Conservation (phyloP, 495 filamentous ascomycete genomes). For the Aspergillus egyptiacus region DNA sequence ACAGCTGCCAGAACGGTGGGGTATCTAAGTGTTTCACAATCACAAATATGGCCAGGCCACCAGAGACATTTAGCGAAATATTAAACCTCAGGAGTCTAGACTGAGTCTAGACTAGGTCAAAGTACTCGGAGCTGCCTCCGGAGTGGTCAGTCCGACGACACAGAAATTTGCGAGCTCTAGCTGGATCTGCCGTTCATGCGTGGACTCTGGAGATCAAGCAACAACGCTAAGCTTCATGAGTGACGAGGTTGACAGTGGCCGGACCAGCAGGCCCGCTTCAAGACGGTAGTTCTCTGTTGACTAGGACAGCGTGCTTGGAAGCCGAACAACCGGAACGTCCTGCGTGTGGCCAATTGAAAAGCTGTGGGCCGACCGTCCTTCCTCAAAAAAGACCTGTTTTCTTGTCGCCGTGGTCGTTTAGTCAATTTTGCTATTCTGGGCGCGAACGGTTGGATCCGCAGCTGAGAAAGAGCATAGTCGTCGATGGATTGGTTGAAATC, state of each 20-base stretch:
- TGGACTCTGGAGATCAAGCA: not conserved
- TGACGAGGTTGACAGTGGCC: not conserved
- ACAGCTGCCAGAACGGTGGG: not conserved
- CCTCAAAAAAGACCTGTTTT: not conserved
- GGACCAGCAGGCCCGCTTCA: not conserved
- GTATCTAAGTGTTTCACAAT: not conserved
- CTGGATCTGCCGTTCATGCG: not conserved
- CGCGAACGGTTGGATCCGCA: not conserved
- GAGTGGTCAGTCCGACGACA: no score
- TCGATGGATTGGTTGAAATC: not conserved
- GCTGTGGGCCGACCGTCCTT: not conserved
- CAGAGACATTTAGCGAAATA: no score
- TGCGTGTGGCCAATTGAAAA: constrained; percentile 3
- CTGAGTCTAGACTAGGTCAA: no score
- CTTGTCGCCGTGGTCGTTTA: not conserved
- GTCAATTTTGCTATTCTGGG: not conserved
- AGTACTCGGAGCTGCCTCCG: no score
- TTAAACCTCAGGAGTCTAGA: no score
- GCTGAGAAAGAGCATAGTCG: not conserved
- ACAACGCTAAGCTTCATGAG: no score
- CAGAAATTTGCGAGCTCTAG: no score
- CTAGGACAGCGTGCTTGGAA: no score
- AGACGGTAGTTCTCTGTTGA: no score
- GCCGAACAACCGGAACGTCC: not conserved
- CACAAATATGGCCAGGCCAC: no score